Base-by-base conservation (phyloP, 1,139 yeast species). In the Debaryomyces fabryi region DNA sequence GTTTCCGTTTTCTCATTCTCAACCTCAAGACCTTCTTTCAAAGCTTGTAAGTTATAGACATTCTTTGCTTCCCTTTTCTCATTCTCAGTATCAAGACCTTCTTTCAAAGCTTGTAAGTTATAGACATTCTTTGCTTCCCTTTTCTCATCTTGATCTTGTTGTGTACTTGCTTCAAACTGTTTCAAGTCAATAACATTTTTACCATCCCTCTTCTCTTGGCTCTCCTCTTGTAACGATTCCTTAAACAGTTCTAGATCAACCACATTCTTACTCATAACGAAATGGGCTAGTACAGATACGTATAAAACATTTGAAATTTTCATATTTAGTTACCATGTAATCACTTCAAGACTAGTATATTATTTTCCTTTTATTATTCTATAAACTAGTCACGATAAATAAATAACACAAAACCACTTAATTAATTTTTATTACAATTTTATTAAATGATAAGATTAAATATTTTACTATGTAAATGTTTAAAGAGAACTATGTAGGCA, bases 201-300 rank as follows among this genome's bases (percentile, higher is more conserved):
- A 15, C 15, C 46, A n/a, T 36, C 45, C 20, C 45, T 42, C 23
- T 45, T 43, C 21, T 53, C 53, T 21, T 52, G 72, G 39, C 79
- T 74, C 54, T 83, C 88, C 35, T 68, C 65, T 3, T 33, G 40
- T 25, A 42, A 23, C 9, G 45, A 33, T 23, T 42, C 39, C 24
- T 25, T 42, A n/a, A 64, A 54, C 25, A 9, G 21, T 6, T 40
- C 37, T 20, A 40, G 21, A 21, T 40, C 43, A 30, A 21, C 29
- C 24, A 40, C 36, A 21, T 40, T 40, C 37, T 40, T 40, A 10
- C 36, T 20, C 43, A 40, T 40, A 23, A 20, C 36, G 30, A 30
- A 6, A 18, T 30, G 36, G 21, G 27, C 25, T n/a, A 40, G 12
- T n/a, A 21, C 10, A 6, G 36, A 29, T 29, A 30, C 10, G 30